These are phyloP conservation scores for Ascochyta lentis DNA, from an alignment of 2,329 filamentous ascomycete species.

Conservation along the genomic window DNA sequence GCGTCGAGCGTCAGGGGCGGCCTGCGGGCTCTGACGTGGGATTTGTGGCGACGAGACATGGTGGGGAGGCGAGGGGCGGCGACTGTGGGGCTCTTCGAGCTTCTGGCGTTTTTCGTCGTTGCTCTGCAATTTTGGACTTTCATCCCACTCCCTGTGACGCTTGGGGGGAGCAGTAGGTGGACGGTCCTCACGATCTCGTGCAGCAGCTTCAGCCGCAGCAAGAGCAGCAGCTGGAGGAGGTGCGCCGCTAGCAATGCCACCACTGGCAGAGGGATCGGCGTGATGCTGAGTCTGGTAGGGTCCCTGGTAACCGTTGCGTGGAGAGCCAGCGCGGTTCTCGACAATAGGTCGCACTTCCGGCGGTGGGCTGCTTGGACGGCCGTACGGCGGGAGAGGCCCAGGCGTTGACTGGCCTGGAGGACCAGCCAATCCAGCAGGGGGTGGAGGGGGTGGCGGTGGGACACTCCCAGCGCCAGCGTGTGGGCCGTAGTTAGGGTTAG, in stretches of 20 bases:
- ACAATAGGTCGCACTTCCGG: slow-evolving; percentile 82
- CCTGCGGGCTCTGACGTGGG: slow-evolving; percentile 77
- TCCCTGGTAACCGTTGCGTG: slow-evolving; percentile 84
- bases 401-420: slow-evolving; percentile 59
- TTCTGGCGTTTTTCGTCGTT: slow-evolving; percentile 88
- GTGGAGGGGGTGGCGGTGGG: slow-evolving; percentile 66
- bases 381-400: slow-evolving; percentile 69
- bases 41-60: slow-evolving; percentile 62
- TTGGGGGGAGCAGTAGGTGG: slow-evolving; percentile 78
- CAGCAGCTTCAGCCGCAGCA: slow-evolving; percentile 71
- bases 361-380: slow-evolving; percentile 77
- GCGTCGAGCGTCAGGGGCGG: slow-evolving; percentile 66
- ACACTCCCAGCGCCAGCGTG: slow-evolving; percentile 48
- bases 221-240: slow-evolving; percentile 70
- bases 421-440: slow-evolving; percentile 59
- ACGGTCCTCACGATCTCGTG: slow-evolving; percentile 72
- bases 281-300: slow-evolving; percentile 73
- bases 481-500: slow-evolving; percentile 56
- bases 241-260: slow-evolving; percentile 72
- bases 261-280: slow-evolving; percentile 64
- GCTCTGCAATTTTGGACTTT: slow-evolving; percentile 79
- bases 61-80: slow-evolving; percentile 62
- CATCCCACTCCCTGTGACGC: slow-evolving; percentile 90
- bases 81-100: slow-evolving; percentile 81
- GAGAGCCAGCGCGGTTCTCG: slow-evolving; percentile 89